phyloP scores from a whole-genome alignment of 2,329 filamentous ascomycete genomes.

The Plenodomus biglobosus region DNA sequence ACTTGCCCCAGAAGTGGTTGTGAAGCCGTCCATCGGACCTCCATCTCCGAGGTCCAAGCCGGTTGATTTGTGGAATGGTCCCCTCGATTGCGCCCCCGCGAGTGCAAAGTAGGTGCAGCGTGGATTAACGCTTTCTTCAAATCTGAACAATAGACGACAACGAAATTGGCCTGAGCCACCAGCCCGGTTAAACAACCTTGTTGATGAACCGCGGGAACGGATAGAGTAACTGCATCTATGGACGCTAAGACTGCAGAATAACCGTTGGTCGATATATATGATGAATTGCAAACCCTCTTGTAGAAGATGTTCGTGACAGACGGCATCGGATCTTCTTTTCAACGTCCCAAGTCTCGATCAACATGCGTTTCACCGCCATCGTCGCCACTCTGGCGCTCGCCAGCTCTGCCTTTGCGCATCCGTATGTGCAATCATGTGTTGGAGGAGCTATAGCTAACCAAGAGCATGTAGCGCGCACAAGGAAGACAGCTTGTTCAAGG shows the following conservation, averaged over 20 bases:
- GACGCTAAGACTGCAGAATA: constrained; percentile 21
- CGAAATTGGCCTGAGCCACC: constrained; percentile 12
- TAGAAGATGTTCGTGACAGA: background rate
- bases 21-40: constrained; percentile 4
- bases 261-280: constrained; percentile 20
- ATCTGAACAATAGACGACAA: constrained; percentile 3
- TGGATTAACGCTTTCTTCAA: constrained; percentile 3
- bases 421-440: constrained; percentile 7
- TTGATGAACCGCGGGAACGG: constrained; percentile 13
- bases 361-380: constrained; percentile 33
- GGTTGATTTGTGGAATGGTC: constrained; percentile 25
- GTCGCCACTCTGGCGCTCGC: constrained; percentile 25
- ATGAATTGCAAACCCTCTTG: background rate
- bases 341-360: constrained; percentile 5
- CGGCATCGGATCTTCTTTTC: background rate
- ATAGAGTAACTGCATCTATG: constrained; percentile 11
- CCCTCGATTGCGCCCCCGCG: constrained; percentile 10
- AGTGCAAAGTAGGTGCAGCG: constrained; percentile 4
- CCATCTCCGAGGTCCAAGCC: constrained; percentile 24
- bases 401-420: constrained; percentile 26
- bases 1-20: constrained; percentile 11
- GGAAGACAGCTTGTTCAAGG: constrained; percentile 29
- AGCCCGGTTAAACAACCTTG: constrained; percentile 21
- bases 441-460: background rate
- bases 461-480: constrained; percentile 5